A percentile compares a stretch with the other conserved stretches of the same genome.
These are phyloP conservation scores for Paecilomyces sp. DNA, from an alignment of 2,329 filamentous ascomycete genomes.

Conservation along the genomic window DNA sequence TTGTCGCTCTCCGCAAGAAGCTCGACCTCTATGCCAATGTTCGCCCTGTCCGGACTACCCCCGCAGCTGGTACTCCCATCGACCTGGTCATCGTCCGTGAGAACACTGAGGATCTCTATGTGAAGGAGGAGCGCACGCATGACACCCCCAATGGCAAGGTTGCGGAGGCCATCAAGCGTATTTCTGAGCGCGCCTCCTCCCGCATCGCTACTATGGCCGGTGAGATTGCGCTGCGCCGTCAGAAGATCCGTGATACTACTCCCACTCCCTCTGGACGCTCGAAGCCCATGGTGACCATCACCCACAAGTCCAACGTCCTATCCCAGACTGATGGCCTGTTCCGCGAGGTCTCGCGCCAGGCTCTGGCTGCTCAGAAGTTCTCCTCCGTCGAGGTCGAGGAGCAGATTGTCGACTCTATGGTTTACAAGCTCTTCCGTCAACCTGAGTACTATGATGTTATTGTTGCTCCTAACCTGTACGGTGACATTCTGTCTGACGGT, in stretches of 20 bases:
- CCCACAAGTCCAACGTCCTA: constrained; percentile 96
- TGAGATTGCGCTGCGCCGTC: constrained; percentile 82
- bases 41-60: constrained; percentile 81
- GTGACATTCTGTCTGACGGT: constrained; percentile 92
- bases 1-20: constrained; percentile 91
- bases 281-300: constrained; percentile 79
- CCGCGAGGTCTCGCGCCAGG: constrained; percentile 68
- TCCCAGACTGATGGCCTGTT: constrained; percentile 96
- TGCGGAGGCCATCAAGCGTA: constrained; percentile 96
- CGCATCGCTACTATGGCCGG: constrained; percentile 91
- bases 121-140: constrained; percentile 89
- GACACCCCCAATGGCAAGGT: constrained; percentile 68
- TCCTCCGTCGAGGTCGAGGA: constrained; percentile 68
- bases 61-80: constrained; percentile 53
- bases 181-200: constrained; percentile 74
- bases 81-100: constrained; percentile 98
- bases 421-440: constrained; percentile 98
- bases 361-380: constrained; percentile 62
- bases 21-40: constrained; percentile 97
- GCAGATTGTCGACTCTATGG: constrained; percentile 99
- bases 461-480: constrained; percentile 94
- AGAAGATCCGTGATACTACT: constrained; percentile 62
- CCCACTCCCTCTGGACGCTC: constrained; percentile 49
- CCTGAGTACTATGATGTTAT: constrained; percentile 95
- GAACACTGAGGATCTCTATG: constrained; percentile 97